Conservation (phyloP, 2,329 filamentous ascomycete genomes). For the Exophiala mesophila region DNA sequence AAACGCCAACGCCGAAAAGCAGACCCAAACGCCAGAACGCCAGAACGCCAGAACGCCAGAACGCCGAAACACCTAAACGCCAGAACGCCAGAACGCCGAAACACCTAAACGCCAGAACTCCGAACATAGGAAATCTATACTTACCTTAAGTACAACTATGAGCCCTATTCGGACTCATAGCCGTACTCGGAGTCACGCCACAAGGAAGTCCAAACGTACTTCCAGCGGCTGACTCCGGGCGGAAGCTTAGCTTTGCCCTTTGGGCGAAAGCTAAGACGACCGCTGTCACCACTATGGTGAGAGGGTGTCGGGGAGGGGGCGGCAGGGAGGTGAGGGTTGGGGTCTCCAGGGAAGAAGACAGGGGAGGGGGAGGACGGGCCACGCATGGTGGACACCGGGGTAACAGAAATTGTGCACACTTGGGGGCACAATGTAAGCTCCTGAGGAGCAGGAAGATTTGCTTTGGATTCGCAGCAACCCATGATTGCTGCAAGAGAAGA, state of each 20-base stretch:
- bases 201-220: not conserved
- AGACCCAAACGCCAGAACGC: not conserved
- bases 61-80: not conserved
- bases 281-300: not conserved
- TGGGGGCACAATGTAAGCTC: not conserved
- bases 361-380: not conserved
- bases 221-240: not conserved
- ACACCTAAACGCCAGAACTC: not conserved
- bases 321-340: not conserved
- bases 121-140: not conserved
- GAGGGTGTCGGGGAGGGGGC: not conserved
- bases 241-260: not conserved
- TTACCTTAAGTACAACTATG: not conserved
- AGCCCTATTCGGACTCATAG: not conserved
- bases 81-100: not conserved
- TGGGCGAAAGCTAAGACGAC: not conserved
- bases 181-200: not conserved
- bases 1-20: not conserved
- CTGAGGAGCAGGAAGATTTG: no score
- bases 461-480: not conserved
- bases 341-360: not conserved
- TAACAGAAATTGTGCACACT: not conserved
- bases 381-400: not conserved
- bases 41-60: not conserved
- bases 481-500: not conserved